These are phyloP conservation scores for Aspergillus funiculosus DNA, from an alignment of 495 filamentous ascomycete species.

Conservation along the genomic window DNA sequence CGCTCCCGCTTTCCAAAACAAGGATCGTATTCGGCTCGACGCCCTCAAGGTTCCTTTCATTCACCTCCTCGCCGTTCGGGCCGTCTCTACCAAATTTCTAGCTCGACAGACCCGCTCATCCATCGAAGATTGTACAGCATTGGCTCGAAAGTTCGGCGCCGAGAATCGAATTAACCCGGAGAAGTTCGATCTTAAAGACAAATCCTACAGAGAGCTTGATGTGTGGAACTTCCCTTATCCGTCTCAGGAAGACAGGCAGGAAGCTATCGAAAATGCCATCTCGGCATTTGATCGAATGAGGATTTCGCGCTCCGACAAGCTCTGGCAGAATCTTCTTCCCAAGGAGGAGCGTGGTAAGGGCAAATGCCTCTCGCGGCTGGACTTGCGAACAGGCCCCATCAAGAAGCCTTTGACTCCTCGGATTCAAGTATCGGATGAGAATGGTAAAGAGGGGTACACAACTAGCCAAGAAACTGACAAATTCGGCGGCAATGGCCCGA, in stretches of 20 bases:
- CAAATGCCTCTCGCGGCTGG: constrained; percentile 69
- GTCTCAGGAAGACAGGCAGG: constrained; percentile 60
- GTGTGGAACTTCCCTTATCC: constrained; percentile 71
- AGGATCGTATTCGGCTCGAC: constrained; percentile 46
- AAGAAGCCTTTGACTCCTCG: constrained; percentile 50
- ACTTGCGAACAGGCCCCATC: constrained; percentile 52
- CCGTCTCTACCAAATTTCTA: constrained; percentile 54
- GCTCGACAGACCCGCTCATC: constrained; percentile 50
- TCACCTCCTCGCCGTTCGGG: constrained; percentile 63
- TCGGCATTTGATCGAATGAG: constrained; percentile 74
- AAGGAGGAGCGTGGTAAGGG: constrained; percentile 73
- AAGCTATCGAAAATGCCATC: constrained; percentile 80
- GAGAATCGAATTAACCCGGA: constrained; percentile 55
- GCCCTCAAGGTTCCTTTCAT: constrained; percentile 56
- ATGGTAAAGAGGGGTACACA: constrained; percentile 31
- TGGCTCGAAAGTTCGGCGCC: constrained; percentile 50
- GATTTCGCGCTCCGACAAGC: constrained; percentile 60
- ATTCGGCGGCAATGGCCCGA: constrained; percentile 34
- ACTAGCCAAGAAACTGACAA: constrained; percentile 53
- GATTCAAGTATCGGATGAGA: constrained; percentile 50
- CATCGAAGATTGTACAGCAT: constrained; percentile 50
- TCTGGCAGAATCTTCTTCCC: constrained; percentile 76
- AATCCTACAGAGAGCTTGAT: constrained; percentile 75
- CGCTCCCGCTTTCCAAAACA: constrained; percentile 50
- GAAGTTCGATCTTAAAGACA: constrained; percentile 64